Base-by-base conservation (phyloP, 805 yeast genomes). In the Saturnispora ahearnii region DNA sequence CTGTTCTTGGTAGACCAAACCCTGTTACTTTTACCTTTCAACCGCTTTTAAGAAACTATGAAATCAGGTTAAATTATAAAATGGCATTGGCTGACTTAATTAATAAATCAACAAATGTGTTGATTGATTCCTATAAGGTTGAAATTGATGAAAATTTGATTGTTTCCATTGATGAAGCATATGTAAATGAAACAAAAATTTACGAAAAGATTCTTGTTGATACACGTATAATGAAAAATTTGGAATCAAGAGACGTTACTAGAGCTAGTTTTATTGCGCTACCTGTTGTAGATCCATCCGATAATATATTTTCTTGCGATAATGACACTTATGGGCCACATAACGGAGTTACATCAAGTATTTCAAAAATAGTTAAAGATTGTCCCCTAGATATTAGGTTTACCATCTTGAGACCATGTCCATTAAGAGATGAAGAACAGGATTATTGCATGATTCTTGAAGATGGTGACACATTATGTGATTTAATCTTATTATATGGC, bases 1-100 rank as follows among this genome's bases (percentile, higher is more conserved):
- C 79, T 0, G 72, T 75, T 13, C 62, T 76, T 26, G 80, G 81
- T 8, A 64, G 81, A 53, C 81, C 81, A 3, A 76, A 75, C 53
- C 81, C 81, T 1, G 76, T 77, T 9, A 71, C 78, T 1, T 66
- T 66, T 53, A 62, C 61, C 21, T 66, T 63, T 50, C 67, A 64
- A 50, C 68, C 70, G 1, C 53, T 66, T 46, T 45, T 64, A 33
- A 58, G 58, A 40, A 63, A 63, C 46, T 63, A 63, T 51, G 68
- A 65, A 49, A 65, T 65, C 41, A 49, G 67, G 37, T 53, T 66
- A 44, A 64, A 65, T 49, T 66, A 74, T 52, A 76, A 73, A 51
- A 69, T 73, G 48, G 79, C 78, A 1, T 58, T 75, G 21, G 71
- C 78, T 46, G 81, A 76, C 53, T 70, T 77, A 52, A 65, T 75